A percentile compares a stretch with the other conserved stretches of the same genome.
Evolutionary conservation across 805 yeast species (phyloP).

Genomic region (Candida silvatica): DNA sequence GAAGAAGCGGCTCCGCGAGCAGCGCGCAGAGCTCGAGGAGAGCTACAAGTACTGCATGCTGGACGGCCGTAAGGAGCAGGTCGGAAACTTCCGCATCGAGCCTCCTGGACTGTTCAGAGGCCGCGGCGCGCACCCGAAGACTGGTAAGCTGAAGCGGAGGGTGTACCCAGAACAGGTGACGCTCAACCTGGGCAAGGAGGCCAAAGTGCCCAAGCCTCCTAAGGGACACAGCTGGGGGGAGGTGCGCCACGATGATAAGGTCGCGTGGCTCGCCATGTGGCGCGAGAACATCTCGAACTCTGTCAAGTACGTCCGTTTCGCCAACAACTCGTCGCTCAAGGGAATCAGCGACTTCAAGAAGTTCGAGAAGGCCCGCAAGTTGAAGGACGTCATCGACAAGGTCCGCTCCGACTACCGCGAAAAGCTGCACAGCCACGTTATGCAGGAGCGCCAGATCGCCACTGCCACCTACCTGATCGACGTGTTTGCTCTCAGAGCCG

Average conservation of each 20-base stretch:
- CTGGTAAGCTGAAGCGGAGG: conserved; percentile 83
- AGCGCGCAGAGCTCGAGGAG: conserved; percentile 70
- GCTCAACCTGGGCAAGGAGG: conserved; percentile 67
- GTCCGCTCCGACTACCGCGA: conserved; percentile 70
- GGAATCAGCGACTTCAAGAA: conserved; percentile 88
- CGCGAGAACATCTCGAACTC: conserved; percentile 81
- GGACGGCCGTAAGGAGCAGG: conserved; percentile 85
- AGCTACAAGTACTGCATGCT: conserved; percentile 71
- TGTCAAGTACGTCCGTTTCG: conserved; percentile 83
- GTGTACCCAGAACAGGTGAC: conserved; percentile 87
- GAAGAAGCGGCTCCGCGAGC: conserved; percentile 63
- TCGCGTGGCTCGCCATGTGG: conserved; percentile 97
- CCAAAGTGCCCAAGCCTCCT: conserved; percentile 74
- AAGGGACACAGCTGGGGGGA: conserved; percentile 89
- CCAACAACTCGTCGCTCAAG: conserved; percentile 83
- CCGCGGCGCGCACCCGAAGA: conserved; percentile 94
- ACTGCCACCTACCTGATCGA: conserved; percentile 91
- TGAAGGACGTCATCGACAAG: conserved; percentile 60
- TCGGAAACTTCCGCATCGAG: conserved; percentile 90
- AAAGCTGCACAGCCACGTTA: conserved; percentile 62
- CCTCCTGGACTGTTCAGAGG: conserved; percentile 97
- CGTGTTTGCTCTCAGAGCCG: conserved; percentile 91
- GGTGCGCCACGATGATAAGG: conserved; percentile 78
- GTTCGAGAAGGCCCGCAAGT: conserved; percentile 87
- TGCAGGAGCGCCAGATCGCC: conserved; percentile 87